Evolutionary conservation across 371 early-diverging fungal species (phyloP), one percentile per base, ranked within the genome.

Genomic region (Blastocladiella emersonii): DNA sequence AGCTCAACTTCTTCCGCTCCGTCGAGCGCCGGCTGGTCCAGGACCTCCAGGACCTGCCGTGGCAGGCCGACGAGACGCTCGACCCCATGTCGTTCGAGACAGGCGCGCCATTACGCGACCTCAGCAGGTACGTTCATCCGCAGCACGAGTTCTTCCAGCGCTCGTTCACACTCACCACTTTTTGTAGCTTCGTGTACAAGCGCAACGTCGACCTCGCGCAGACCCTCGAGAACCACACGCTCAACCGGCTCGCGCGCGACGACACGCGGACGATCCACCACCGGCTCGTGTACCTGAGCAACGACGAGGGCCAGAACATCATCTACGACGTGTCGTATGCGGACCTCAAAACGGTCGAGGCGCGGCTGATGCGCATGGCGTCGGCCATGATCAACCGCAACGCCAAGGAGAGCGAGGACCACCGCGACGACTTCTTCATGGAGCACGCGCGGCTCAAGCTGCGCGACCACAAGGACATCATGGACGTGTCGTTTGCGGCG

Each of bases 1-100:
- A 81, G 66, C 64, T 81, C 34, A 81, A 81, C 63, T 81, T 76
- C 64, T 71, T 77, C 56, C 56, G 81, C 17, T 74, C 74, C 5
- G 62, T 81, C 7, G 79, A 81, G 61, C 75, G 72, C 61, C 56
- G 78, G 3, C 44, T 59, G 8, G 44, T 59, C 15, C 30, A 25
- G 13, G 60, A 59, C 19, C 17, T 44, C 27, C 23, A 10, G 39
- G 13, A 10, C 15, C 10, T 10, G 15, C 12, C 12, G 0, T 13
- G 1, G 32, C 8, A 4, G 2, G 39, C 8, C 27, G 12, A 0
- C 15, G 39, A 25, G 25, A 32, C 27, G 1, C 13, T 59, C 2
- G 60, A 59, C 6, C 60, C 60, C 10, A 43, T 59, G 1, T 8
- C 15, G 2, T 59, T 59, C 23, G 60, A 59, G 8, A 39, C 15